Evolutionary conservation across 768 basidiomycete genomes (phyloP).

Genomic region (Russula virescens): DNA sequence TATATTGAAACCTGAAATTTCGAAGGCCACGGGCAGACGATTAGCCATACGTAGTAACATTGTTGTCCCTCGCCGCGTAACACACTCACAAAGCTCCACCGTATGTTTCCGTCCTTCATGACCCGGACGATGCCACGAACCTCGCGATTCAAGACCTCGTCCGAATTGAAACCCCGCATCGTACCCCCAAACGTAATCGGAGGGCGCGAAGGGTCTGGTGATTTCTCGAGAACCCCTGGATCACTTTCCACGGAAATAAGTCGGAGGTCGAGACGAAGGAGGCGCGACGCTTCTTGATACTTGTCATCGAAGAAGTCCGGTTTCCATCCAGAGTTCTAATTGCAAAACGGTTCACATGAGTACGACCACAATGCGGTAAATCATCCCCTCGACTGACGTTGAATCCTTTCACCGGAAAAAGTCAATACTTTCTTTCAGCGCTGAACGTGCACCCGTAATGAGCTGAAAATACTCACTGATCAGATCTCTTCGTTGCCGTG

Average conservation of each 20-base stretch:
- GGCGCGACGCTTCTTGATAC: slow-evolving; percentile 60
- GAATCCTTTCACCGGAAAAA: slow-evolving; percentile 25
- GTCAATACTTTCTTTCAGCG: not conserved
- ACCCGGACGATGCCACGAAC: slow-evolving; percentile 35
- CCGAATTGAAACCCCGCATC: slow-evolving; percentile 27
- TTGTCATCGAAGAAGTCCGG: slow-evolving; percentile 49
- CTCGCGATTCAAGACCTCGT: slow-evolving; percentile 26
- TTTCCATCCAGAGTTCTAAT: slow-evolving; percentile 22
- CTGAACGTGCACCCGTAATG: not conserved
- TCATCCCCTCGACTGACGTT: slow-evolving; percentile 27
- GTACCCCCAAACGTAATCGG: slow-evolving; percentile 30
- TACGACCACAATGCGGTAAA: not conserved
- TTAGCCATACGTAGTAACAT: not conserved
- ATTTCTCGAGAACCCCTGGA: slow-evolving; percentile 11
- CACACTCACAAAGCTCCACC: slow-evolving; percentile 50
- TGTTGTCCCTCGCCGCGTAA: not conserved
- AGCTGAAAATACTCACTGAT: slow-evolving; percentile 34
- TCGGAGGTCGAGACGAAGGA: slow-evolving; percentile 51
- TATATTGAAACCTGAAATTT: slow-evolving; percentile 45
- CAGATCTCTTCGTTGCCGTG: slow-evolving; percentile 33
- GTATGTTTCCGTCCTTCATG: slow-evolving; percentile 31
- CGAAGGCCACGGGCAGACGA: not conserved
- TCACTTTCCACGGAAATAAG: slow-evolving; percentile 35
- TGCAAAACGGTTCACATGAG: not conserved
- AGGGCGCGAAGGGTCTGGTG: slow-evolving; percentile 28